Evolutionary conservation across 2,329 filamentous ascomycete genomes (phyloP), one percentile per base, ranked within the genome.

Genomic region (Fusarium sp.): DNA sequence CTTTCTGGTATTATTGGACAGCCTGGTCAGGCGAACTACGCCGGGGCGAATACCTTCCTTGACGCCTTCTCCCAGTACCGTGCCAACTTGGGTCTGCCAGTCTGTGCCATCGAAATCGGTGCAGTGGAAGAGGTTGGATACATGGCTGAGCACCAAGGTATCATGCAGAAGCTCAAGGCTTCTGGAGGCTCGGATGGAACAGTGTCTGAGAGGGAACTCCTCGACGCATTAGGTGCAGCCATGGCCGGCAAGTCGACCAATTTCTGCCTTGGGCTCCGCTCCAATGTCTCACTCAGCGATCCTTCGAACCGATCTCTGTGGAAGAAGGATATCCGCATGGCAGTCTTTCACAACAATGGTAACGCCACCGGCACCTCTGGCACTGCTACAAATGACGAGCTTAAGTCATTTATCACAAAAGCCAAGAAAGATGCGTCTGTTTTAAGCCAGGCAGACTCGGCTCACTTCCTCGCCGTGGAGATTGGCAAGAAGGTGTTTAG

Each of bases 301-400:
- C 37, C 55, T 1, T 28, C 47, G 2, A 57, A 57, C 12, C 37
- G 55, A 2, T 57, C 55, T 13, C 21, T 35, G 5, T 57, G 54
- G 54, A 57, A 57, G n/a, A 57, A 57, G 10, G 55, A 57, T 5
- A 42, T 57, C 8, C 37, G 55, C 11, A 57, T 57, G 55, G 47
- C 55, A 12, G 55, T 24, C 3, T 57, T 42, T 10, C 55, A 57
- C 6, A 54, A 57, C 11, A 57, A 53, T 7, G 37, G 37, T n/a
- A 23, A 15, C 28, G n/a, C 23, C 4, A 10, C n/a, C 8, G n/a
- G 15, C 13, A 5, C 47, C 10, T 23, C 47, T 16, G 20, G 21
- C 3, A n/a, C 35, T 26, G 9, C 37, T n/a, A 24, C 28, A 1
- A 53, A 57, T 8, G 35, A 57, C 3, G 47, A 57, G 15, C 55